Base-by-base conservation (phyloP, 2,329 filamentous ascomycete genomes). In the Xylariaceae sp. region DNA sequence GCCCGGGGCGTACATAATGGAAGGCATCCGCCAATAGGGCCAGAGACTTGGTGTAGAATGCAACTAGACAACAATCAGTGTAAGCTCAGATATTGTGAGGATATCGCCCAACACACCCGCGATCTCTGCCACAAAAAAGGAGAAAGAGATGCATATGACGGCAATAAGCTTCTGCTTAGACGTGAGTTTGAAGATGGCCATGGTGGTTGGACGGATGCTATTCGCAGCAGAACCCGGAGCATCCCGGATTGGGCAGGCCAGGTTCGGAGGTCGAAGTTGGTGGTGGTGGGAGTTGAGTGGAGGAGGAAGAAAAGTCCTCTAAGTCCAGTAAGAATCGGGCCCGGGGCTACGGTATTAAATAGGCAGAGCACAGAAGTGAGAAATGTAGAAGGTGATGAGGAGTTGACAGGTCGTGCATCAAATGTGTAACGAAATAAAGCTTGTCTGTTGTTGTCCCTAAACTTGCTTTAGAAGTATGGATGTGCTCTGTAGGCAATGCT, bases 21-120 rank as follows among this genome's bases (percentile, higher is more conserved):
- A 92, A 91, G 1, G 89, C 87, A 76, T 92, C 89, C 23, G 89
- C 88, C 21, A 92, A 76, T 2, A 92, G 75, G 1, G 87, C 87
- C 9, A 92, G 76, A 0, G 88, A 91, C 46, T 78, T 77, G 1
- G 89, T 91, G 55, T 84, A 64, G 54, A 70, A 70, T 21, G 67
- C 68, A 41, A 68, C 67, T 69, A 18, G 30, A n/a, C 10, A 21
- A 21, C 26, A 30, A 23, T 57, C 32, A 59, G 50, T 24, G 13
- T 7, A 32, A 26, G 24, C 9, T 40, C 15, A 24, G 29, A 13
- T 21, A 4, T 20, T 15, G n/a, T 2, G 37, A 6, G 30, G 18
- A 29, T 3, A 42, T 10, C 18, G 13, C 18, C 13, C 3, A 40
- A 59, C 72, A 23, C 47, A 81, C 81, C 75, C 23, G 70, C 65